Evolutionary conservation across 2,329 filamentous ascomycete species (phyloP).

Genomic region (Epichloe sibirici): DNA sequence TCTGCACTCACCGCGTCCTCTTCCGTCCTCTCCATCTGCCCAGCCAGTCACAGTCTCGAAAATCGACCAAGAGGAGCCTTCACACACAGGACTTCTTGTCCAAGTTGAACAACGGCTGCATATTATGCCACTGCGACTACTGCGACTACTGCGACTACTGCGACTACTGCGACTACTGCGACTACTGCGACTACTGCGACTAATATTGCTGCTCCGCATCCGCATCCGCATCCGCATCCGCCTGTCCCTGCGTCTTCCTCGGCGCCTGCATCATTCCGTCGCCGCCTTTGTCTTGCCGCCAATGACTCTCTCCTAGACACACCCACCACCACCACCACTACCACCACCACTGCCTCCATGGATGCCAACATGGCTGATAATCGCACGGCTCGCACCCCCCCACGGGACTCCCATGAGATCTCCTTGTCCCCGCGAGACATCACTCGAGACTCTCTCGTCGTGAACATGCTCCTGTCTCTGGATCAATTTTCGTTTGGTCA

Average conservation of each 20-base stretch:
- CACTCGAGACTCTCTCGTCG: constrained; percentile 81
- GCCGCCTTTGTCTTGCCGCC: constrained; percentile 6
- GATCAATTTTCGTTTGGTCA: constrained; percentile 62
- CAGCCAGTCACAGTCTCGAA: not conserved
- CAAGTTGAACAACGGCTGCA: not conserved
- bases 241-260: not conserved
- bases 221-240: not conserved
- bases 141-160: not conserved
- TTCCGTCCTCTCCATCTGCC: not conserved
- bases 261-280: constrained; percentile 1
- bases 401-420: constrained; percentile 69
- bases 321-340: not conserved
- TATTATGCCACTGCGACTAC: not conserved
- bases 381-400: constrained; percentile 15
- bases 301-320: constrained; percentile 16
- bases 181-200: not conserved
- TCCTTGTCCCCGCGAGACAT: constrained; percentile 65
- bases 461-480: constrained; percentile 89
- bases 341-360: constrained; percentile 5
- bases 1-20: not conserved
- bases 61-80: not conserved
- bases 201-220: not conserved
- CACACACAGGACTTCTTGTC: not conserved
- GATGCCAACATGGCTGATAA: constrained; percentile 16
- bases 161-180: not conserved